Conservation (phyloP, 139 green algal genomes). For the Chlamydomonas asymmetrica region DNA sequence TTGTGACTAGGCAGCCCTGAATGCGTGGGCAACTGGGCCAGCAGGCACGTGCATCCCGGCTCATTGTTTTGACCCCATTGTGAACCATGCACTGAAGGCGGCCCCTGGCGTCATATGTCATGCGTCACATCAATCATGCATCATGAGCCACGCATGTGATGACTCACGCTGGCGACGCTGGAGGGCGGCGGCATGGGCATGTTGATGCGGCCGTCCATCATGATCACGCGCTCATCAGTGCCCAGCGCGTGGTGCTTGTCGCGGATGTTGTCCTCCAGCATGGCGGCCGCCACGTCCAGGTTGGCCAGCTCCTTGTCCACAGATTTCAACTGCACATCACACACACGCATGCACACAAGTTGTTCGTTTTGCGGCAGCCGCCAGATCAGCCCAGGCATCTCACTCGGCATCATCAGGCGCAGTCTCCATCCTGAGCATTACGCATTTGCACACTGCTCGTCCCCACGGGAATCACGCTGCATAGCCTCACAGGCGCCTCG, state of each 20-base stretch:
- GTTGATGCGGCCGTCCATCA: slow-evolving; percentile 50
- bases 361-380: too few species aligned
- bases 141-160: neutral
- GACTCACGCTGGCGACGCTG: slow-evolving; percentile 32
- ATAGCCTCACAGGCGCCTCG: too few species aligned
- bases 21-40: neutral
- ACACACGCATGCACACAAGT: neutral
- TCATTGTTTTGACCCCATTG: too few species aligned
- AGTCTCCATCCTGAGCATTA: neutral
- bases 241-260: slow-evolving; percentile 41
- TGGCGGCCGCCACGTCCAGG: slow-evolving; percentile 21
- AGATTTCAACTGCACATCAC: slow-evolving; percentile 11
- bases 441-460: neutral
- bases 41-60: too few species aligned
- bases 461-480: neutral
- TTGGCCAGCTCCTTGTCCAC: slow-evolving; percentile 37
- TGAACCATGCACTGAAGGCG: too few species aligned
- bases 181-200: slow-evolving; percentile 28
- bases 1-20: neutral
- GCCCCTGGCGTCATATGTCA: too few species aligned
- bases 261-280: slow-evolving; percentile 40
- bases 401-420: too few species aligned
- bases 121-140: too few species aligned
- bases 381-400: too few species aligned
- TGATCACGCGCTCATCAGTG: slow-evolving; percentile 37